A percentile compares a stretch with the other conserved stretches of the same genome.
These are phyloP conservation scores for Phytophthora multivora DNA, from an alignment of 352 stramenopile species.

Conservation along the genomic window DNA sequence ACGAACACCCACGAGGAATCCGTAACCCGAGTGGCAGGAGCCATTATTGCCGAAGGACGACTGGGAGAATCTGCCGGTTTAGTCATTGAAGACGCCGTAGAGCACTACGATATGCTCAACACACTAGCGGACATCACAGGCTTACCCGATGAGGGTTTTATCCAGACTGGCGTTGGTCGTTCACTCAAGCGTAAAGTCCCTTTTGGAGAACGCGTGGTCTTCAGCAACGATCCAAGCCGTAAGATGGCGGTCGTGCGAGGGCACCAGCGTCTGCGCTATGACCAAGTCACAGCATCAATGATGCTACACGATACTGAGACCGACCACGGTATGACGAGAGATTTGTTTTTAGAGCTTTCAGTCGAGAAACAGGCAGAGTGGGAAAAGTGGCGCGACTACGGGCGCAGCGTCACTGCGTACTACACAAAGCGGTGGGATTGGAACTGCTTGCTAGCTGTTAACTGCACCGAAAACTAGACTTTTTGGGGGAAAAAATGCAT, in stretches of 20 bases:
- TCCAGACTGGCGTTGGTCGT: constrained; percentile 57
- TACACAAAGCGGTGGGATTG: constrained; percentile 45
- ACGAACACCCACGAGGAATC: constrained; percentile 52
- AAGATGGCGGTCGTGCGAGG: constrained; percentile 54
- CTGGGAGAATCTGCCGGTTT: constrained; percentile 40
- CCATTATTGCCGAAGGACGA: constrained; percentile 53
- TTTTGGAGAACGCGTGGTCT: constrained; percentile 37
- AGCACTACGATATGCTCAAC: constrained; percentile 64
- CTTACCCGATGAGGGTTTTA: constrained; percentile 45
- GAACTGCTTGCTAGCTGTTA: constrained; percentile 20
- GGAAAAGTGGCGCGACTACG: constrained; percentile 28
- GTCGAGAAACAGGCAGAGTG: constrained; percentile 21
- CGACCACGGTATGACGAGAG: constrained; percentile 36
- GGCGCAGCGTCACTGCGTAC: constrained; percentile 34
- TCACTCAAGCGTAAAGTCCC: constrained; percentile 51
- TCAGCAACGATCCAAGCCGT: constrained; percentile 55
- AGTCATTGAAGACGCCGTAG: constrained; percentile 46
- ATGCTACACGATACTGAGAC: constrained; percentile 44
- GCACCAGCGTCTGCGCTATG: constrained; percentile 49
- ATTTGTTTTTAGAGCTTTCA: constrained; percentile 39
- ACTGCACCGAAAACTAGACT: constrained; percentile 2
- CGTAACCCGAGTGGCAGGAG: constrained; percentile 41
- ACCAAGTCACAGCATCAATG: constrained; percentile 38
- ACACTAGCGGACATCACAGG: constrained; percentile 67
- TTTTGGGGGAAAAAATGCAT: background rate